A percentile compares a stretch with the other conserved stretches of the same genome.
Conservation (phyloP, 2,329 filamentous ascomycete species). For the Trichoderma lentiforme region DNA sequence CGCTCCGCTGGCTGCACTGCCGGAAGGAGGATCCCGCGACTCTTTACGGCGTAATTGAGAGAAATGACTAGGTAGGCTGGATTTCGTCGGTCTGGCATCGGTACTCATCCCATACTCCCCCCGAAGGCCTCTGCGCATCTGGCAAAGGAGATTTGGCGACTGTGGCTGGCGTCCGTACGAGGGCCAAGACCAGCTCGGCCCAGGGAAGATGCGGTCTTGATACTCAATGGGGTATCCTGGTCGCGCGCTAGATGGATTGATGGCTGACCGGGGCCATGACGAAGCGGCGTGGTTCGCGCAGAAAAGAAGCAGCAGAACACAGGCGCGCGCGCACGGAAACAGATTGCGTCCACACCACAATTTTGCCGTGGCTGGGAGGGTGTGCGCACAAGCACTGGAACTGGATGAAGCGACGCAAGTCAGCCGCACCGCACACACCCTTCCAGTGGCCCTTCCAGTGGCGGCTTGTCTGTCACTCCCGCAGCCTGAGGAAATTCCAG, state of each 20-base stretch:
- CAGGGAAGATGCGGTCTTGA: conserved; percentile 18
- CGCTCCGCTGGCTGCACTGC: background rate
- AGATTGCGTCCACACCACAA: conserved; percentile 12
- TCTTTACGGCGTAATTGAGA: background rate
- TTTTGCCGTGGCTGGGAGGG: conserved; percentile 9
- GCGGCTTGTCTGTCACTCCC: background rate
- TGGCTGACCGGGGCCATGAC: conserved; percentile 15
- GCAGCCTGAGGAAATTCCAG: background rate
- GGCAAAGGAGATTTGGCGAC: conserved; percentile 14
- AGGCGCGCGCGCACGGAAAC: conserved; percentile 9
- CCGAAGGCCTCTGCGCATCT: conserved; percentile 14
- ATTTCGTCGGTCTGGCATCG: conserved; percentile 12
- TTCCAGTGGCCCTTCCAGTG: background rate
- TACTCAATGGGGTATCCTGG: conserved; percentile 19
- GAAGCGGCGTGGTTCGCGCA: conserved; percentile 19
- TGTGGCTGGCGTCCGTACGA: conserved; percentile 16
- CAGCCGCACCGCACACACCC: conserved; percentile 17
- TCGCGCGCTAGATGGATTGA: conserved; percentile 12
- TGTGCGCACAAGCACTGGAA: background rate
- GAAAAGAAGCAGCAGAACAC: conserved; percentile 17
- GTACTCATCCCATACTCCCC: background rate
- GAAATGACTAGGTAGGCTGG: background rate
- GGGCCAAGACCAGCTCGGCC: conserved; percentile 14
- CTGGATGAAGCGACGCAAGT: conserved; percentile 12
- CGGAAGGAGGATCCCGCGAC: background rate